Evolutionary conservation across 2,329 filamentous ascomycete species (phyloP), one percentile per base, ranked within the genome.

Genomic region (Cryphonectria japonica): DNA sequence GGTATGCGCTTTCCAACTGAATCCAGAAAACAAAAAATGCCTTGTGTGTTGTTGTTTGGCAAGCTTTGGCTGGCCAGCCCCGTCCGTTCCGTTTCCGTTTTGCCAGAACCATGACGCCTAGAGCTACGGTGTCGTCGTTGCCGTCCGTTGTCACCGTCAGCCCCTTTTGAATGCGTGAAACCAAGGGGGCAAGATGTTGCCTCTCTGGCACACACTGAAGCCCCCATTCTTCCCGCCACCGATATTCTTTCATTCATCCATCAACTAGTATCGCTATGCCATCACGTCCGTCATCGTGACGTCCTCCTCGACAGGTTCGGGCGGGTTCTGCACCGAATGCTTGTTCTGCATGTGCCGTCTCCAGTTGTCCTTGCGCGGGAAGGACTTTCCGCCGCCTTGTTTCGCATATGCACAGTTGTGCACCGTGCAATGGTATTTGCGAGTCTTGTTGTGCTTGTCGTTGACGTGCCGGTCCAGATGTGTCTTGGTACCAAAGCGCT

Each of bases 341-440:
- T 88, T 89, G 77, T 89, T 89, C 50, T 83, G 81, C 87, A 90
- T 89, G 76, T 90, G 88, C 69, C 88, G 80, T 75, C 87, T 85
- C 87, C 87, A 89, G 77, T 90, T 89, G 75, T 89, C 88, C 76
- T 89, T 90, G 68, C 88, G 81, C 0, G 87, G 87, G 74, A 90
- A 90, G 0, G 85, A 86, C 73, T 88, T 89, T 69, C 87, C 86
- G 22, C 71, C 71, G 11, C 87, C 87, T 22, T 80, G 77, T 69
- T 82, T 83, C n/a, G 86, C 89, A 76, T 88, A 89, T 6, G 85
- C 82, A 75, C 88, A 90, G 8, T 83, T 83, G 2, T 80, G 81
- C 5, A 87, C 82, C 0, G 83, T 85, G 75, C 88, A 90, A 76
- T 89, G 87, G 69, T 86, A 89, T 71, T 87, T 87, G 77, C 86